Evolutionary conservation across 225 moss, liverwort and hornwort genomes (phyloP), one percentile per base, ranked within the genome.

Genomic region (Marchantia polymorpha): DNA sequence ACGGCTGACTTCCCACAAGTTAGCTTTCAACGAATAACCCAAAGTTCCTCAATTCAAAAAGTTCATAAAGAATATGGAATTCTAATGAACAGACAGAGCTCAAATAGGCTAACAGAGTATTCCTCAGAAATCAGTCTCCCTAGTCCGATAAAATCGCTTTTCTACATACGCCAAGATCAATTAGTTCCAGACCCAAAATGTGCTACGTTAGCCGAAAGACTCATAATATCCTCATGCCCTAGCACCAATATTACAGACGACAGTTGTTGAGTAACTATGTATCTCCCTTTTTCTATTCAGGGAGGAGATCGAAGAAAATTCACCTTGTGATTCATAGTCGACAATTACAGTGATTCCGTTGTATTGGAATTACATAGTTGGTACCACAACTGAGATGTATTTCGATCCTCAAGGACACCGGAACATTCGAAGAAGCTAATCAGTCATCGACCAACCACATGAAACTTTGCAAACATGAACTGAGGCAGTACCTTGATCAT

Each of bases 281-380:
- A 58, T 64, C 63, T 48, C 49, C 77, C 51, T 63, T 48, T 77
- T 77, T 77, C 49, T 77, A 39, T 64, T 50, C 77, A 77, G 77
- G 64, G 63, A 77, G 77, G 23, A 77, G 15, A 49, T 26, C 14
- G 77, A 64, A 64, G 49, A 64, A 64, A 65, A 63, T 64, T 31
- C 61, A 76, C 58, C 25, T 76, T 29, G 54, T 74, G 54, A 74
- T 74, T 54, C 53, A 54, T 29, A 12, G 12, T 29, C 54, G 15
- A 74, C 74, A 74, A 74, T 6, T 0, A 59, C 39, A 39, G 39
- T 39, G 39, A 39, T 17, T 27, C 73, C 16, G 15, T 69, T 69
- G 0, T 46, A 17, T 46, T 48, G 72, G 52, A 39, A 72, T 8
- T 39, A 20, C 46, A 59, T 53, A 16, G 5, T 13, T 27, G 30